Evolutionary conservation across 2,329 filamentous ascomycete genomes (phyloP).

Genomic region (Exophiala xenobiotica): DNA sequence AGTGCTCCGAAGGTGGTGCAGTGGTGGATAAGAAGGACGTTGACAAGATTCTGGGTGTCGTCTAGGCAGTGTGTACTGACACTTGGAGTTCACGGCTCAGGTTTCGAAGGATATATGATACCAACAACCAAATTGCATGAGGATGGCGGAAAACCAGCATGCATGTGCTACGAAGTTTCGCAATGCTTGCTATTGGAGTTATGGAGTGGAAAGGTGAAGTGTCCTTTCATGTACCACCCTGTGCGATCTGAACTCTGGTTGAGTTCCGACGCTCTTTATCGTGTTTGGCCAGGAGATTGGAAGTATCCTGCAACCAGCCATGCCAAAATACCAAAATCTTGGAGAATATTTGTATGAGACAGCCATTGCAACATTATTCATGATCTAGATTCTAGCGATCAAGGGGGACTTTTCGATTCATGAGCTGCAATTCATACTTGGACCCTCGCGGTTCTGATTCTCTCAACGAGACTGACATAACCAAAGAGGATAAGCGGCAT

Average conservation of each 20-base stretch:
- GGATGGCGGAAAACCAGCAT: constrained; percentile 1
- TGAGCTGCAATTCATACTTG: no score
- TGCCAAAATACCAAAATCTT: no score
- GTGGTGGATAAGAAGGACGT: constrained; percentile 89
- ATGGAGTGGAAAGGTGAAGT: constrained; percentile 3
- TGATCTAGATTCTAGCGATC: no score
- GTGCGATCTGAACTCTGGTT: no score
- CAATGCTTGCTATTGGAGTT: background rate
- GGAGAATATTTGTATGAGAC: no score
- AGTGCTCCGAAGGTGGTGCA: constrained; percentile 84
- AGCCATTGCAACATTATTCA: no score
- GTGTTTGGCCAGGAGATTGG: no score
- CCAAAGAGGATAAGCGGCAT: constrained; percentile 1
- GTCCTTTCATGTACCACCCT: constrained; percentile 8
- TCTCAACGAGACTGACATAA: no score
- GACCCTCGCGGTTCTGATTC: no score
- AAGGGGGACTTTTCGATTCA: no score
- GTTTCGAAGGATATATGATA: constrained; percentile 12
- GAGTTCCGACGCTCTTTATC: constrained; percentile 11
- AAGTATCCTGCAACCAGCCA: no score
- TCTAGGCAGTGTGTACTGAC: background rate
- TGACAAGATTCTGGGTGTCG: constrained; percentile 64
- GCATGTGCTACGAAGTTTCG: constrained; percentile 1
- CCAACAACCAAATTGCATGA: constrained; percentile 16
- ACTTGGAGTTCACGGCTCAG: constrained; percentile 9